phyloP scores from a whole-genome alignment of 2,329 filamentous ascomycete genomes.

The Xylaria sp. region DNA sequence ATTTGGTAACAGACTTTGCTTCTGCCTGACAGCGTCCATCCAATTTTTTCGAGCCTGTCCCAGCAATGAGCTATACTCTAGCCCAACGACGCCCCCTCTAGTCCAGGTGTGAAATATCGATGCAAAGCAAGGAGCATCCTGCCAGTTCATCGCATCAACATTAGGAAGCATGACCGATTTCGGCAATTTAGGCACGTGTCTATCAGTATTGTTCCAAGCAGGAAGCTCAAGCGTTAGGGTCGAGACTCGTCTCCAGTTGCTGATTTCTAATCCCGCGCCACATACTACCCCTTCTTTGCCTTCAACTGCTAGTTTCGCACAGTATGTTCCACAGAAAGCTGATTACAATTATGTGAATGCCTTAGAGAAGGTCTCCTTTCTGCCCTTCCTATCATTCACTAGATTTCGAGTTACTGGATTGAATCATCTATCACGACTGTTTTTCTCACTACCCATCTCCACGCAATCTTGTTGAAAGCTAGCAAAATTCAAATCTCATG shows the following conservation, averaged over 20 bases:
- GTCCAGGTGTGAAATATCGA: constrained; percentile 7
- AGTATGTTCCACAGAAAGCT: constrained; percentile 17
- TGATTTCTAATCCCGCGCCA: constrained; percentile 12
- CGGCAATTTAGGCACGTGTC: constrained; percentile 7
- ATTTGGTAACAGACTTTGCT: constrained; percentile 26
- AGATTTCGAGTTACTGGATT: neutral
- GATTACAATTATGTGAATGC: constrained; percentile 1
- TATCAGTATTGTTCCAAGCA: constrained; percentile 11
- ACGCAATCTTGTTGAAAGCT: neutral
- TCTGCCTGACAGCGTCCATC: constrained; percentile 31
- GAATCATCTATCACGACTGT: neutral
- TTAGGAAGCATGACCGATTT: neutral
- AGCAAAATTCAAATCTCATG: neutral
- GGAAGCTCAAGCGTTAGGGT: constrained; percentile 7
- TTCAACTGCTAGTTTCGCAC: constrained; percentile 18
- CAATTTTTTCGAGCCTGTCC: constrained; percentile 23
- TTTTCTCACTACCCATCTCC: neutral
- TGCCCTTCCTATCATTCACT: neutral
- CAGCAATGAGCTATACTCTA: constrained; percentile 16
- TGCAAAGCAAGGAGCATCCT: constrained; percentile 18
- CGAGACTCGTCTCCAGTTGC: constrained; percentile 25
- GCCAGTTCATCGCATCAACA: constrained; percentile 6
- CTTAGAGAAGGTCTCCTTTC: constrained; percentile 2
- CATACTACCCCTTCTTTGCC: neutral
- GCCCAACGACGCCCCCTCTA: constrained; percentile 14